Base-by-base conservation (phyloP, 108 stramenopile genomes). In the Skeletonema menzelii region DNA sequence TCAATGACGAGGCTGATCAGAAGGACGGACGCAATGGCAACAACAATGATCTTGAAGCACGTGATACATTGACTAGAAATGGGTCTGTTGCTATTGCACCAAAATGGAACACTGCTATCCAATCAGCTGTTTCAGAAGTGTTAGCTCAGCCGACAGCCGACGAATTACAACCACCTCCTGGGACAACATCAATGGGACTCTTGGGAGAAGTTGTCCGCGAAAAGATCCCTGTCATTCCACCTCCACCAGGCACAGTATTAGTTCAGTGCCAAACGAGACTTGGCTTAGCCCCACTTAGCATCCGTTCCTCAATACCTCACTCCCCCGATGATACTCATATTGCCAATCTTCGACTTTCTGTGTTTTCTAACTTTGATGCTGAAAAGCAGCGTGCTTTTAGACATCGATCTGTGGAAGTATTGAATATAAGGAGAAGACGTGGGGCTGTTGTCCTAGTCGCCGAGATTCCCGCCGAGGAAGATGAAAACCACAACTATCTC, bases 371-470 rank as follows among this genome's bases (percentile, higher is more conserved):
- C 14, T 90, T 90, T 60, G 69, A 88, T 27, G 71, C 80, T 46
- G 88, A 93, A 11, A 55, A 78, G 57, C 86, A 83, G 35, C 47
- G 65, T 30, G 28, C 69, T 5, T 95, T 91, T 73, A 74, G 86
- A 53, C 58, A 59, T 24, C 76, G 86, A 11, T 91, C 90, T 1
- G 69, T 87, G 32, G 87, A 87, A 71, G 87, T 88, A 11, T 63
- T 95, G 13, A 63, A 82, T 20, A 60, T 46, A 31, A 65, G 94
- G 73, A 84, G 91, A 42, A 67, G 69, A 34, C 65, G 70, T 8
- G 94, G 94, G 4, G 88, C 94, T 15, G 84, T 82, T 10, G 92
- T 86, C 35, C 59, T 95, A 17, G 88, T 95, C 20, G 94, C 94
- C 1, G 86, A 90, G 38, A 34, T 64, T 19, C 5, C 27, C 40